These are phyloP conservation scores for Galerina sulciceps DNA, from an alignment of 768 basidiomycete genomes.

Conservation along the genomic window DNA sequence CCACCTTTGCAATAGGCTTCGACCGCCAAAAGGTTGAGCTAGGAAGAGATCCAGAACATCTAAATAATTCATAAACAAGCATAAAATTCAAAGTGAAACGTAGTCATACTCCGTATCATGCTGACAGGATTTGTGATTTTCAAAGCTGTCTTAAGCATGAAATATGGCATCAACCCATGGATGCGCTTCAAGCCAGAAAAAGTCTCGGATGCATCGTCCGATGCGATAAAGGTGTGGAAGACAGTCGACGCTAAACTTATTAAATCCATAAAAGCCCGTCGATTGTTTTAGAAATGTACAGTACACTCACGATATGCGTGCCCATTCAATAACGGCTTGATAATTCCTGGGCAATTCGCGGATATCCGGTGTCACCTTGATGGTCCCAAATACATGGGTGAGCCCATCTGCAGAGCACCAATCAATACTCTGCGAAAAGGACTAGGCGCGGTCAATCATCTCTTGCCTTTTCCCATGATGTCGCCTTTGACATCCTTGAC, in stretches of 20 bases:
- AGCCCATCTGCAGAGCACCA: conserved; percentile 70
- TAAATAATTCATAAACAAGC: conserved; percentile 16
- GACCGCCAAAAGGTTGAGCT: conserved; percentile 95
- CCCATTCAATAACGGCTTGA: conserved; percentile 93
- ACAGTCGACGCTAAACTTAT: conserved; percentile 91
- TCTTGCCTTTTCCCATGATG: conserved; percentile 80
- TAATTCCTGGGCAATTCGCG: conserved; percentile 83
- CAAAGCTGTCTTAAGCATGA: conserved; percentile 90
- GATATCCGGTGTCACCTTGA: conserved; percentile 80
- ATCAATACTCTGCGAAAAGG: neutral
- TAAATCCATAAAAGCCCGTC: neutral
- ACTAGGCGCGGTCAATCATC: neutral
- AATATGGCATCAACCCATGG: conserved; percentile 97
- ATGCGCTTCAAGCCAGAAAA: conserved; percentile 88
- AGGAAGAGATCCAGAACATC: conserved; percentile 92
- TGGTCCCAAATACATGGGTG: conserved; percentile 84
- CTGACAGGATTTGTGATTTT: conserved; percentile 93
- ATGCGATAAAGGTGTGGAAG: conserved; percentile 93
- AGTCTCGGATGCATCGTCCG: conserved; percentile 90
- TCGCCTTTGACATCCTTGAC: conserved; percentile 92
- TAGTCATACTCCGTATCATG: conserved; percentile 83
- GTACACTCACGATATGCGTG: conserved; percentile 83
- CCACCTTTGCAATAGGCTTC: conserved; percentile 87
- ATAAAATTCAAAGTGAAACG: conserved; percentile 1
- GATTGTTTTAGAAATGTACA: neutral